Base-by-base conservation (phyloP, 345 rosid genomes). In the Salix caprea region DNA sequence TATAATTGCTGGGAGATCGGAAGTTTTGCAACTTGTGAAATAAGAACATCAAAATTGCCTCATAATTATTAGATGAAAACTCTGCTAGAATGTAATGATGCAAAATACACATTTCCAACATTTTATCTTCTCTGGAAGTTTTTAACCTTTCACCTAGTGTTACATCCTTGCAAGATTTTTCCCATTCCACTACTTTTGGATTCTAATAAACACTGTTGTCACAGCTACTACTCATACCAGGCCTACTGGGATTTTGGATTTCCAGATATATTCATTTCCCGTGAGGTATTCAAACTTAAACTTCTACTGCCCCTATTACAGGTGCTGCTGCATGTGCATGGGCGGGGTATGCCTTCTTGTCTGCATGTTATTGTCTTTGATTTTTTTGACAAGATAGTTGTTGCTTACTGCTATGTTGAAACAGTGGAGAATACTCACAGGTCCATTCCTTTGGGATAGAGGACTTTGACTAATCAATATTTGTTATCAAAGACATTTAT, bases 161-260 rank as follows among this genome's bases (percentile, higher is more conserved):
- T 15, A 9, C 42, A 67, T 52, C 21, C 15, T 75, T n/a, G 21
- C 44, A 36, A 62, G 67, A 24, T 62, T 40, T 40, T 37, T 40
- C 56, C 23, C 32, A 19, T 19, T 60, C 37, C 21, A 26, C 19
- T 62, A 13, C 52, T 54, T 68, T 66, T 21, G 36, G n/a, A 61
- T 58, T 69, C 78, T 86, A 42, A 83, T 87, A 54, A 60, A 70
- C 28, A 19, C 36, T 58, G 44, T 76, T 76, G 54, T 74, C 34
- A 73, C 92, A 94, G 98, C 88, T 91, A 96, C 90, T 94, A 94
- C 83, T 94, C 97, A 39, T 92, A 90, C 76, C 87, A 69, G 80
- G 98, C 97, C 50, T 92, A 67, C 85, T 77, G 85, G 78, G 99
- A 96, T 83, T 92, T 88, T 78, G 98, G 98, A 71, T 94, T 90